phyloP scores from a whole-genome alignment of 495 filamentous ascomycete species.

The Margaritispora aquatica region DNA sequence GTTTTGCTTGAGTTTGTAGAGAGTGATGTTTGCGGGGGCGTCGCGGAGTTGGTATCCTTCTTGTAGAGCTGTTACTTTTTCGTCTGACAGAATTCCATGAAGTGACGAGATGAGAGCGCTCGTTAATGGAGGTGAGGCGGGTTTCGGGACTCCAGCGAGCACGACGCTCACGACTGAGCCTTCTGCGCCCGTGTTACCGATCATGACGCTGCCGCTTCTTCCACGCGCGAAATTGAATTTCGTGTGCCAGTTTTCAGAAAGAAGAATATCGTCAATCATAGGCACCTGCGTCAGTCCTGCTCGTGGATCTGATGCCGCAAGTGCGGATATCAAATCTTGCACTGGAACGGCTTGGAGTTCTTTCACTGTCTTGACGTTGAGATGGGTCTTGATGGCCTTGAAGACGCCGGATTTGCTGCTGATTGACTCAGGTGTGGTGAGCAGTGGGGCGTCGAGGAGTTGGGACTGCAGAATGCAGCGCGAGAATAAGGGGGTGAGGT shows the following conservation, averaged over 20 bases:
- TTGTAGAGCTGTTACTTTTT: neutral
- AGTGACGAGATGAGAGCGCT: neutral
- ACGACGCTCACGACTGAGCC: neutral
- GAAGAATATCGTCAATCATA: neutral
- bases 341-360: neutral
- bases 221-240: neutral
- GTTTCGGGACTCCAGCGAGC: neutral
- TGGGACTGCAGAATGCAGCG: conserved; percentile 9
- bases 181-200: conserved; percentile 1
- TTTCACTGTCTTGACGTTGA: neutral
- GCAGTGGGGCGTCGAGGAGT: neutral
- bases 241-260: neutral
- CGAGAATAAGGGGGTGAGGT: neutral
- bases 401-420: neutral
- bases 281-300: neutral
- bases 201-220: neutral
- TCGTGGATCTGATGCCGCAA: neutral
- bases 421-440: conserved; percentile 1
- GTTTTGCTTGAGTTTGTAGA: neutral
- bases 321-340: neutral
- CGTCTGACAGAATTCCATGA: neutral
- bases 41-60: neutral
- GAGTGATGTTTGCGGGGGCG: neutral
- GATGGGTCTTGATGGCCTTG: neutral
- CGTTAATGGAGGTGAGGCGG: neutral